Conservation (phyloP, 176 grass and related monocot genomes). For the Oryza meridionalis region DNA sequence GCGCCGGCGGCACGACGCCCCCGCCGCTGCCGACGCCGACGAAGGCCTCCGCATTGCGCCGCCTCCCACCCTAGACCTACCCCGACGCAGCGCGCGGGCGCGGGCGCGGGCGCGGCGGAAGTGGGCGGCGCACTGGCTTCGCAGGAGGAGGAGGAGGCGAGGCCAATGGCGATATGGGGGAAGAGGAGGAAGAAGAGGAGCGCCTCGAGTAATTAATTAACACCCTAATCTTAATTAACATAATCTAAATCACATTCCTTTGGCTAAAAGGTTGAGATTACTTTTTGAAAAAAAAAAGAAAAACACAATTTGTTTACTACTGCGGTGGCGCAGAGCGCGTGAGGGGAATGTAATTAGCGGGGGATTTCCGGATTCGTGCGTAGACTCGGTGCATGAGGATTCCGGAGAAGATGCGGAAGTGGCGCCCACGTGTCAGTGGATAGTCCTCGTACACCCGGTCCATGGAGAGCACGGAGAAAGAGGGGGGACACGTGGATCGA, state of each 20-base stretch:
- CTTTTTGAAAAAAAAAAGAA: not conserved
- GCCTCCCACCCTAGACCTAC: not conserved
- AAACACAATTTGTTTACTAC: not conserved
- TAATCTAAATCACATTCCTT: not conserved
- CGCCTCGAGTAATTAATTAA: not conserved
- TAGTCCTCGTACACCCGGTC: not conserved
- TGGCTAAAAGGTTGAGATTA: not conserved
- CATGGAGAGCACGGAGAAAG: not conserved
- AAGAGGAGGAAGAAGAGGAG: not conserved
- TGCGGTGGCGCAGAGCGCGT: not conserved
- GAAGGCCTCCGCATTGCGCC: slow-evolving; percentile 35
- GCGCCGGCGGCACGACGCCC: slow-evolving; percentile 31
- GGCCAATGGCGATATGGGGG: not conserved
- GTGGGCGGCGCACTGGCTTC: not conserved
- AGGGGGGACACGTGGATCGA: not conserved
- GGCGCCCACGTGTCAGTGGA: not conserved
- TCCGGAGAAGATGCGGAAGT: not conserved
- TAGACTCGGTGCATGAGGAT: not conserved
- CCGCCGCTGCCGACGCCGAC: not conserved
- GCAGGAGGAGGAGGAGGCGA: not conserved
- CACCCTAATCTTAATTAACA: not conserved
- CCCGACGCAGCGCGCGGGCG: not conserved
- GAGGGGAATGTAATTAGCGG: not conserved
- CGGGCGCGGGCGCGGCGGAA: not conserved
- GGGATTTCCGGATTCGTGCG: not conserved